Base-by-base conservation (phyloP, 805 yeast species). In the Saturnispora gosingensis region DNA sequence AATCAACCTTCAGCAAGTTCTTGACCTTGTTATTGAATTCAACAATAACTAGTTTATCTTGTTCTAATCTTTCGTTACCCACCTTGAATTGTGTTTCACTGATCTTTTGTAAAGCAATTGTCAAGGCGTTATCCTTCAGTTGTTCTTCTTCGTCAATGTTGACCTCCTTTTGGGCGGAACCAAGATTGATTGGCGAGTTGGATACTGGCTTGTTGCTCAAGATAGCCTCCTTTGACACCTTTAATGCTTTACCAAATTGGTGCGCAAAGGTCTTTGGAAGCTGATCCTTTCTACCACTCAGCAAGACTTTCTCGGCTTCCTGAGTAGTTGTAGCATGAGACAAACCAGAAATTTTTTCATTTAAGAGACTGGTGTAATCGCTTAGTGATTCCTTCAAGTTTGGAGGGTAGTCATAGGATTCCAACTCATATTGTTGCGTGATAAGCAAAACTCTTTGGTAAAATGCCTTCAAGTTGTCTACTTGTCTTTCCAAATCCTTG, bases 361-460 rank as follows among this genome's bases (percentile, higher is more conserved):
- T 72, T 45, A 82, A 64, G 4, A 80, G 67, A 58, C 78, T 77
- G 36, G 83, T 79, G 61, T 83, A 80, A 58, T 84, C 83, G 46
- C 71, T 70, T 24, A 80, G 72, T 44, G 85, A 79, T 58, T 86
- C 91, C 55, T 76, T 75, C 56, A 85, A 67, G 64, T 83, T 83
- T 50, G 93, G 91, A 25, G 95, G 95, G 60, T 84, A 85, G 64
- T 86, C 95, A 64, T 86, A 86, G 46, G 85, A 78, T 58, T 83
- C 85, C 55, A 83, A 79, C 60, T 78, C 88, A 62, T 80, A 86
- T 42, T 89, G 86, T 47, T 72, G 73, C 5, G 83, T 74, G 50
- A 79, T 75, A 4, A 69, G 56, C n/a, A 77, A 59, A 11, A 76
- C 60, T 60, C 74, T 73, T 58, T 72, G 80, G 68, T 83, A 82